Evolutionary conservation across 1,284 basidiomycete genomes (phyloP), one percentile per base, ranked within the genome.

Genomic region (Cutaneotrichosporon mucoides): DNA sequence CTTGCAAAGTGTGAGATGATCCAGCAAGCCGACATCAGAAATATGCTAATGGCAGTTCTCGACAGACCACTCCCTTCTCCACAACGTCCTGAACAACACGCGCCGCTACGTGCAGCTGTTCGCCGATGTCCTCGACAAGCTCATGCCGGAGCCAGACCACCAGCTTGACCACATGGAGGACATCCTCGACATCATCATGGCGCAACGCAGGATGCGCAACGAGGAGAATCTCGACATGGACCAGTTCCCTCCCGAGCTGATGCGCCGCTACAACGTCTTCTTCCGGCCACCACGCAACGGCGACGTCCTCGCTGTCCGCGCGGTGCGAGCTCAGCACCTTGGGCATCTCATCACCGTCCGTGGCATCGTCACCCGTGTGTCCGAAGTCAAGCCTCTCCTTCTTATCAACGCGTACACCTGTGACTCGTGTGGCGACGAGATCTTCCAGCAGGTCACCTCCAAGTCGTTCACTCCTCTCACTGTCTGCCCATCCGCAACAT

Each of bases 341-440:
- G 96, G 96, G 54, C 88, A 86, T 68, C 83, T 99, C 62, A 94
- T 99, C 75, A 97, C 92, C 16, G 89, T 96, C 62, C 89, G 95
- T 47, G 96, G 95, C 52, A 98, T 99, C 69, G 93, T 99, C 54
- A 99, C 94, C 15, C 91, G 96, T 57, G 93, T 99, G 3, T 96
- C 92, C 7, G 96, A 99, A 82, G 96, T 99, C 74, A 99, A 99
- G 74, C 96, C 96, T 8, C 86, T 97, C 38, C 84, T 99, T 11
- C 88, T 92, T 67, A 94, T 99, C 73, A 97, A 97, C 78, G 96
- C 95, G 36, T 99, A 98, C 78, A 96, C 96, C 0, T 99, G 96
- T 80, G 96, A 99, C 76, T 87, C 91, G 54, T 99, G 96, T 75
- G 96, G 96, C 50, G 91, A 91, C 53, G 96, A 99, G 77, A 95